Conservation (phyloP, 1,284 basidiomycete species). For the Tylopilus microsporus region DNA sequence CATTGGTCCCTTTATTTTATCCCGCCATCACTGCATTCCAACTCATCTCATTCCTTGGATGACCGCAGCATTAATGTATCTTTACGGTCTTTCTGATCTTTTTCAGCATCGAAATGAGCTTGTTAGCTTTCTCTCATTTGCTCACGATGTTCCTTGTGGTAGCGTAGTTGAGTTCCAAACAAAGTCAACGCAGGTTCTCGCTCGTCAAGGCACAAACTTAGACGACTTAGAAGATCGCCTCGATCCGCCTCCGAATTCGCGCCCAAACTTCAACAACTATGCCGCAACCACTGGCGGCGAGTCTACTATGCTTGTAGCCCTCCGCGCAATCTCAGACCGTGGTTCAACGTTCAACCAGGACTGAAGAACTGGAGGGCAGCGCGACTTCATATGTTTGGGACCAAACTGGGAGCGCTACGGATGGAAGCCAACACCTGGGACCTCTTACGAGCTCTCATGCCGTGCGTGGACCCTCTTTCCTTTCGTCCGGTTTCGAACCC, state of each 20-base stretch:
- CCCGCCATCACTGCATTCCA: not conserved
- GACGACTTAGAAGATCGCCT: slow-evolving; percentile 59
- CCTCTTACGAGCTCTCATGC: slow-evolving; percentile 68
- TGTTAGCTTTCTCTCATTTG: no score
- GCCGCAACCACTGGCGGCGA: slow-evolving; percentile 50
- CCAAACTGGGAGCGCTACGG: slow-evolving; percentile 57
- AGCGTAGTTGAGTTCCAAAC: not conserved
- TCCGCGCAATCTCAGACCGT: not conserved
- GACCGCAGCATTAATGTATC: not conserved
- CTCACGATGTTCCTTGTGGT: not conserved
- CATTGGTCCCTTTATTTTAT: not conserved
- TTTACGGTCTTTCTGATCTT: not conserved
- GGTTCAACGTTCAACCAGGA: slow-evolving; percentile 31
- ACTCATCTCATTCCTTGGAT: no score
- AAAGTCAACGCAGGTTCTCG: slow-evolving; percentile 47
- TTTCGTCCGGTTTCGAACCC: slow-evolving; percentile 14
- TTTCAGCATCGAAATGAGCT: no score
- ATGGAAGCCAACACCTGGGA: slow-evolving; percentile 82
- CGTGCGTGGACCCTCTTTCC: slow-evolving; percentile 38
- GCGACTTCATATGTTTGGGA: slow-evolving; percentile 37
- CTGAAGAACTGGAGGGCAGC: slow-evolving; percentile 47
- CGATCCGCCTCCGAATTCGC: slow-evolving; percentile 67
- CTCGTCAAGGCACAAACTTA: slow-evolving; percentile 46
- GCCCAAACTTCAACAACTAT: slow-evolving; percentile 58
- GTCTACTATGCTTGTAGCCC: slow-evolving; percentile 21